phyloP scores from a whole-genome alignment of 768 basidiomycete species.

The Leccinum subtestaceum region DNA sequence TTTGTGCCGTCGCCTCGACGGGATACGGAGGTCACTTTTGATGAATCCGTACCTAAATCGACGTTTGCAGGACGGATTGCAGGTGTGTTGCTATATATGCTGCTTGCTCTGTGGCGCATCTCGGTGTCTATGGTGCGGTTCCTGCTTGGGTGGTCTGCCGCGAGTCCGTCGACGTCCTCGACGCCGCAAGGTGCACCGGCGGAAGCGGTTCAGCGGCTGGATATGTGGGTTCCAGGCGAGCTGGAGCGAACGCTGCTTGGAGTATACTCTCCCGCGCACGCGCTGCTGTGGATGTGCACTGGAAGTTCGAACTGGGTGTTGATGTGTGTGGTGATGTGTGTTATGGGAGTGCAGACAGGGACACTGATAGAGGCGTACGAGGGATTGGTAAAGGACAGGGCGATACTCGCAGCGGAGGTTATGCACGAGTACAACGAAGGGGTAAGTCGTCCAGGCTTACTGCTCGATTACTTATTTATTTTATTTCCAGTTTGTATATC shows the following conservation, averaged over 20 bases:
- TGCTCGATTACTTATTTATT: background rate
- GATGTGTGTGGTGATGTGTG: constrained; percentile 64
- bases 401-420: constrained; percentile 73
- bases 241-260: constrained; percentile 67
- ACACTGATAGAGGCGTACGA: constrained; percentile 43
- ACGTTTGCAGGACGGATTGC: constrained; percentile 42
- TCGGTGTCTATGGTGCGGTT: constrained; percentile 63
- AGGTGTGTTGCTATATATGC: constrained; percentile 32
- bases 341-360: constrained; percentile 63
- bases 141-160: constrained; percentile 57
- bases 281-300: constrained; percentile 69
- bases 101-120: constrained; percentile 44
- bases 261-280: constrained; percentile 77
- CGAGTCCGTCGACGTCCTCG: constrained; percentile 35
- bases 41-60: constrained; percentile 42
- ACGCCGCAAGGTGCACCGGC: constrained; percentile 37
- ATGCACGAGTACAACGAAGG: constrained; percentile 81
- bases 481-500: constrained; percentile 70
- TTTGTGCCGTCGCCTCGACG: constrained; percentile 52
- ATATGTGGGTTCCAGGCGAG: constrained; percentile 75
- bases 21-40: constrained; percentile 7
- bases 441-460: constrained; percentile 42
- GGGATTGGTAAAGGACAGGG: constrained; percentile 68
- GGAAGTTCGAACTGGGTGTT: constrained; percentile 74
- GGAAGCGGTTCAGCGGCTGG: constrained; percentile 68